Evolutionary conservation across 108 stramenopile genomes (phyloP), one percentile per base, ranked within the genome.

Genomic region (Skeletonema potamos): DNA sequence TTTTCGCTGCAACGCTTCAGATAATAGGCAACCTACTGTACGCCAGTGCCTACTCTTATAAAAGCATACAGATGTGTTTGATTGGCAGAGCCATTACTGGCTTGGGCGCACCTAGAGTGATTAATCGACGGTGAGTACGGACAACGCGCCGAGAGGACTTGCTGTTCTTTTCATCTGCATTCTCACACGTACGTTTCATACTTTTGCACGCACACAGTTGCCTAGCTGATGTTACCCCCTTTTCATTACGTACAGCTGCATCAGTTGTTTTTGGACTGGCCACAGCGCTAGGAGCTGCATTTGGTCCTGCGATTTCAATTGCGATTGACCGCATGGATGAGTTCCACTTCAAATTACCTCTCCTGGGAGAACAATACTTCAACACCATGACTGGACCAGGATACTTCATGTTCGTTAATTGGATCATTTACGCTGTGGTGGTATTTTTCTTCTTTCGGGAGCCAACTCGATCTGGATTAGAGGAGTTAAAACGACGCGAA

Each of bases 1-100:
- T 96, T 4, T 85, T 87, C 64, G 85, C 91, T 32, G 79, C 84
- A 12, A 24, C 76, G 4, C 70, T 93, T 8, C 82, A 85, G 33
- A 66, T 87, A 5, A 27, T 85, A 27, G 94, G 94, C 2, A 96
- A 93, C 57, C 72, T 91, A 26, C 44, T 92, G 68, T 96, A 96
- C 66, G 87, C 83, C 27, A 61, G 68, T 59, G 94, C 92, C 1
- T 84, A 85, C 48, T 46, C 77, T 6, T 89, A 85, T 55, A 72
- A 85, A 41, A 78, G 78, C 39, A 83, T 93, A 44, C 41, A 63
- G 22, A 77, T 96, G 65, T 84, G 89, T 9, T 67, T 96, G 27
- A 68, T 88, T 26, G 94, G 94, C 0, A 83, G 94, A 17, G 76
- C 78, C 11, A 72, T 96, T 15, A 85, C 77, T 17, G 94, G 94